A percentile compares a stretch with the other conserved stretches of the same genome.
These are phyloP conservation scores for Aegilops umbellulata DNA, from an alignment of 176 grass and related monocot species.

Conservation along the genomic window DNA sequence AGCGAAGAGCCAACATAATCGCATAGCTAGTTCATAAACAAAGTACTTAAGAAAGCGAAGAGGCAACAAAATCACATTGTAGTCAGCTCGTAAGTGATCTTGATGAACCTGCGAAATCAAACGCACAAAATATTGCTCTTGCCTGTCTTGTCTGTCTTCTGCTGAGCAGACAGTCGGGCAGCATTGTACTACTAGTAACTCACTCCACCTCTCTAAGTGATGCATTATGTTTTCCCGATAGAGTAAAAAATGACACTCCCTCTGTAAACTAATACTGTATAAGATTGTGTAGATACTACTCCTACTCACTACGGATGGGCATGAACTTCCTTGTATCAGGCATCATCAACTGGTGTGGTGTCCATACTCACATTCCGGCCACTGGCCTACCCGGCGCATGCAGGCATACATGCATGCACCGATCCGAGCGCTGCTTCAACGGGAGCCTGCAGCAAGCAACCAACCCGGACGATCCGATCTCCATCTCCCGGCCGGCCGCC, in stretches of 20 bases:
- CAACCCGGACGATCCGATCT: slow-evolving; percentile 14
- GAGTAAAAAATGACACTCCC: no score
- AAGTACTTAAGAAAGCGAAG: not conserved
- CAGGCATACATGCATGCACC: not conserved
- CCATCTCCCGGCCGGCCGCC: not conserved
- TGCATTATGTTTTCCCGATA: not conserved
- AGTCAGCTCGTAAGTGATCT: not conserved
- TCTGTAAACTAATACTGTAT: no score
- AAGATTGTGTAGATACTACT: no score
- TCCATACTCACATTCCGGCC: no score
- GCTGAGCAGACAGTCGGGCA: not conserved
- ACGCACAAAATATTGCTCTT: not conserved
- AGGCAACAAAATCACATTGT: not conserved
- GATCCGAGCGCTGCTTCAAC: not conserved
- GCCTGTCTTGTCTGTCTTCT: not conserved
- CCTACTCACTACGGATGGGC: no score
- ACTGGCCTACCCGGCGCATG: not conserved
- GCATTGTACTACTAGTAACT: not conserved
- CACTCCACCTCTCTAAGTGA: not conserved
- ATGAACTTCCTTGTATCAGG: no score
- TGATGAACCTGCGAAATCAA: not conserved
- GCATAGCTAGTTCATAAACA: no score
- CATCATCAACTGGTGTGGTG: no score
- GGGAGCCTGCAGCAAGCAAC: slow-evolving; percentile 17
- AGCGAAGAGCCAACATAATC: not conserved